Base-by-base conservation (phyloP, 2,329 filamentous ascomycete species). In the Cadophora luteo-olivacea region DNA sequence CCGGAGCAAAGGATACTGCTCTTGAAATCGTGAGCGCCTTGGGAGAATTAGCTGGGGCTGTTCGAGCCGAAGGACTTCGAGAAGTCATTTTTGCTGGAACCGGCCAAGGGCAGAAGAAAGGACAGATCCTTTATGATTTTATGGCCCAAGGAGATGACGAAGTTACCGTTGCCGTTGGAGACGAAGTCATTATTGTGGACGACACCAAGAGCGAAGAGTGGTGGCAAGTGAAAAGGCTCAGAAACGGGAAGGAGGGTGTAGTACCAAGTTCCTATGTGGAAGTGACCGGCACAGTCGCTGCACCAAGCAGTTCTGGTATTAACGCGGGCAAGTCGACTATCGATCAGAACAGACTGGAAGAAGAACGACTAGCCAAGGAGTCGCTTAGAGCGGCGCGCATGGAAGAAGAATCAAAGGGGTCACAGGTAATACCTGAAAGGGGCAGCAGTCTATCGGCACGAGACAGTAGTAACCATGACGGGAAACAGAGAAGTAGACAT, bases 251-350 rank as follows among this genome's bases (percentile, higher is more conserved):
- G 78, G 93, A 97, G 81, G 96, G 96, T 49, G 96, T 99, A 32
- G 94, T 99, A 9, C 96, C 96, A 16, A 96, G 94, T 83, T 97
- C 93, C 80, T 99, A 98, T 77, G 91, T 99, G 74, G 95, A 99
- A 79, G 84, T 97, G 64, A 94, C 89, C 25, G 93, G 93, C 66
- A 86, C 87, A 14, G 80, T 90, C 29, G 79, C 86, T 38, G 9
- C 48, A 24, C 81, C 85, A 4, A 80, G 84, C 32, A 75, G 81
- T 33, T 82, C 84, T 49, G 88, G 89, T 8, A 75, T 90, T 58
- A 87, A 88, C 68, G 84, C 86, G 22, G 88, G 85, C 29, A 81
- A 84, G 76, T 93, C 92, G 8, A 87, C 86, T 0, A 90, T 97
- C 57, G 91, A 97, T 75, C 92, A 97, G 79, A 90, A 91, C 73